Conservation (phyloP, 192 early-diverging fungal species). For the Coemansia erecta region DNA sequence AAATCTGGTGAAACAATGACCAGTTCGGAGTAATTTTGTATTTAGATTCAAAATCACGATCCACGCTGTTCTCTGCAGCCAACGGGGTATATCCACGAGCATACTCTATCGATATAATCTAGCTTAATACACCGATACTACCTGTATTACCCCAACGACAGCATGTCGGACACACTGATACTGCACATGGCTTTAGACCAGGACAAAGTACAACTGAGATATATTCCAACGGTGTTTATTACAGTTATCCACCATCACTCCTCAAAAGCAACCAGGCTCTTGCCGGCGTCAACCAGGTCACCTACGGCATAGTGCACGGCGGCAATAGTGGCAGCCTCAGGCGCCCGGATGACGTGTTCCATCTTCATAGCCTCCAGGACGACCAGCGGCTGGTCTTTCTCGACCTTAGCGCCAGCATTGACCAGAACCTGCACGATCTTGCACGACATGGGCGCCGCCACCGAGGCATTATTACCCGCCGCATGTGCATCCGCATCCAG, state of each 20-base stretch:
- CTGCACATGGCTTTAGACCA: too few species aligned
- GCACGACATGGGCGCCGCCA: slow-evolving; percentile 96
- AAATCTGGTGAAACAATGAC: too few species aligned
- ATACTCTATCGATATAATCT: too few species aligned
- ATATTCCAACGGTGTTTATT: too few species aligned
- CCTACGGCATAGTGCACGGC: slow-evolving; percentile 80
- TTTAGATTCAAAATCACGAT: too few species aligned
- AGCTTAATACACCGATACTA: too few species aligned
- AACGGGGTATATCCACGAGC: too few species aligned
- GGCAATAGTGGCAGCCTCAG: slow-evolving; percentile 66
- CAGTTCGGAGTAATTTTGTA: too few species aligned
- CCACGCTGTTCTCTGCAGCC: too few species aligned
- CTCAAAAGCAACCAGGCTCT: slow-evolving; percentile 15
- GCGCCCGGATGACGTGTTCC: slow-evolving; percentile 92
- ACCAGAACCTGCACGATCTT: slow-evolving; percentile 86
- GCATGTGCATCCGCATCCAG: slow-evolving; percentile 50
- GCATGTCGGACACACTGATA: too few species aligned
- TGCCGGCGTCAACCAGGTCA: slow-evolving; percentile 85
- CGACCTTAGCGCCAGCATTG: slow-evolving; percentile 72
- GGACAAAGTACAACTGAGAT: too few species aligned
- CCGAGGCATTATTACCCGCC: slow-evolving; percentile 42
- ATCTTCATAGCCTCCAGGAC: slow-evolving; percentile 99
- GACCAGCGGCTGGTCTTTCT: slow-evolving; percentile 76
- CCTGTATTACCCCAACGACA: slow-evolving; percentile 2
- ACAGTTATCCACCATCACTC: too few species aligned